Evolutionary conservation across 78 protist species (phyloP), one percentile per base, ranked within the genome.

Genomic region (Acrasis kona): DNA sequence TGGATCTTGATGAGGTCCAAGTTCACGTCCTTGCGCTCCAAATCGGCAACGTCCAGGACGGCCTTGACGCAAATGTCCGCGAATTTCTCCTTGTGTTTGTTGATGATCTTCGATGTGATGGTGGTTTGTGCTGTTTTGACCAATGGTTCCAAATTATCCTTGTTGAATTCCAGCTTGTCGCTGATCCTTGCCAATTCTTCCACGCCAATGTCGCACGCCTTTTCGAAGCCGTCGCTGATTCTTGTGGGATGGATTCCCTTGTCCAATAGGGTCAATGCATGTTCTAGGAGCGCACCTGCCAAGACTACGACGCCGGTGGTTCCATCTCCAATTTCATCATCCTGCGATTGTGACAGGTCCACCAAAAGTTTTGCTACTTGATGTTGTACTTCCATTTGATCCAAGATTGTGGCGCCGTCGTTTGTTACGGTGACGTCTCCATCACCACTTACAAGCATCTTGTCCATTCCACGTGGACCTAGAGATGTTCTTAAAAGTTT

Each of bases 261-360:
- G 77, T 95, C 97, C 10, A 96, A 80, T 6, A 96, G 85, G 1
- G 41, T 2, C 74, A 89, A 95, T 2, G 98, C 98, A 58, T 95
- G 95, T 77, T 98, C 98, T 5, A 98, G 85, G 40, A 98, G 89
- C 6, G 99, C 94, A 8, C 99, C 99, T 0, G 99, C 99, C 12
- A 98, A 77, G 8, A 98, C 99, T 4, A 98, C 99, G 3, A 98
- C 99, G n/a, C 97, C 96, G 2, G 99, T 97, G 19, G 99, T 97
- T 28, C 99, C 99, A 73, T 97, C 99, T 64, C 99, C 99, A 67
- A 96, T 94, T 83, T 98, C 99, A 41, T 88, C 90, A 74, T 98
- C 99, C 78, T 97, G 99, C 9, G 96, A 89, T 72, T 88, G 73
- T 27, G 98, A 93, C 30, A 98, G 91, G 84, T 98, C 97, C 27